Percentiles rank a stretch among this genome's conserved stretches.
Conservation (phyloP, 345 rosid genomes). For the Ceriops zippeliana region DNA sequence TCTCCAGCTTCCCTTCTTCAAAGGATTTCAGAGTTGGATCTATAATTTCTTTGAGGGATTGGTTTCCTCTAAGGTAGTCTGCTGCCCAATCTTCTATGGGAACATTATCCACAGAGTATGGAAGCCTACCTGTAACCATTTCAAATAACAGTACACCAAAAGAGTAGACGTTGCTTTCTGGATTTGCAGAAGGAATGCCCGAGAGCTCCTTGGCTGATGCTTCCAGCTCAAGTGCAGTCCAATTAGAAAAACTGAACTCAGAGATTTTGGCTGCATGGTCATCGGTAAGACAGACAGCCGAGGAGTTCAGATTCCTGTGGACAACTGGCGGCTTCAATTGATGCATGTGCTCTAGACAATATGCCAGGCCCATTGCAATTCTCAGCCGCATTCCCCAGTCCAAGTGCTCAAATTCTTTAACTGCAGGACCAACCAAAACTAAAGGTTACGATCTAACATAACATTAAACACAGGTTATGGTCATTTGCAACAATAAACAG, state of each 20-base stretch:
- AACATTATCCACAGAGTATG: conserved; percentile 44
- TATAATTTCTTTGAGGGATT: conserved; percentile 43
- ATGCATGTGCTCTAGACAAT: conserved; percentile 95
- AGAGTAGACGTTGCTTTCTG: conserved; percentile 51
- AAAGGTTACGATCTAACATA: not conserved
- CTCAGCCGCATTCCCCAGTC: conserved; percentile 81
- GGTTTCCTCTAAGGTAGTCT: conserved; percentile 37
- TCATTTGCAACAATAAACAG: not conserved
- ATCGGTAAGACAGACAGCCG: conserved; percentile 66
- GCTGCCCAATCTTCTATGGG: conserved; percentile 53
- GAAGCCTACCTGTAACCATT: conserved; percentile 71
- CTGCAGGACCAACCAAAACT: conserved; percentile 39
- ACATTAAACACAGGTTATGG: not conserved
- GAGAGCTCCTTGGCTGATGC: conserved; percentile 36
- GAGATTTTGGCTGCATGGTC: conserved; percentile 95
- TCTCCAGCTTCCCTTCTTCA: conserved; percentile 49
- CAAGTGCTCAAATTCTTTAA: conserved; percentile 77
- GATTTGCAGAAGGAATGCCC: conserved; percentile 38
- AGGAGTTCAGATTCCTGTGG: conserved; percentile 56
- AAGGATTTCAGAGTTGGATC: conserved; percentile 62
- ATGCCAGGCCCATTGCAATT: conserved; percentile 84
- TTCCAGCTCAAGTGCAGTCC: conserved; percentile 40
- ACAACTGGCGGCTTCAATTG: conserved; percentile 64
- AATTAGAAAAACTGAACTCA: conserved; percentile 59
- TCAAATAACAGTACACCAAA: conserved; percentile 71